Evolutionary conservation across 352 stramenopile species (phyloP).

Genomic region (Globisporangium yorkense): DNA sequence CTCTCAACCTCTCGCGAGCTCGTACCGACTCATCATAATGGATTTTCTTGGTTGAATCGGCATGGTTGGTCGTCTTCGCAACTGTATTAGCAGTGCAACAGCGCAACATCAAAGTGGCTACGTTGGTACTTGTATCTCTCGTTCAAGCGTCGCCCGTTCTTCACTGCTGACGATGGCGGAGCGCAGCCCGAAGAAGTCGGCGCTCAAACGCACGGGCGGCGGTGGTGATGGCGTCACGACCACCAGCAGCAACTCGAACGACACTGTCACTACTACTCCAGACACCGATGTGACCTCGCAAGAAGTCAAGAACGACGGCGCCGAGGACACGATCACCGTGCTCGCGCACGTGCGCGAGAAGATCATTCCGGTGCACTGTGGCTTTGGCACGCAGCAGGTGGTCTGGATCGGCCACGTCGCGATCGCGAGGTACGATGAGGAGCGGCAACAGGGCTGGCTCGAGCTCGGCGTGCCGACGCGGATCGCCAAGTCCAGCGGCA

Average conservation of each 20-base stretch:
- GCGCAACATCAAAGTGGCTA: too few species aligned
- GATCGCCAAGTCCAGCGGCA: slow-evolving; percentile 35
- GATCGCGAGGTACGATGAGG: slow-evolving; percentile 63
- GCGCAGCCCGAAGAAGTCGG: neutral
- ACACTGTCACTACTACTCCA: neutral
- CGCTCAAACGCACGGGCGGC: neutral
- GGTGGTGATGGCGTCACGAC: neutral
- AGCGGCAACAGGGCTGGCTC: slow-evolving; percentile 38
- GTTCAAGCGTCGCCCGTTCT: neutral
- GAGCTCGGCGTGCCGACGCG: slow-evolving; percentile 36
- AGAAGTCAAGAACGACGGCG: slow-evolving; percentile 33
- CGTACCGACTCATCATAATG: too few species aligned
- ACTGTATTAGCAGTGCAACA: too few species aligned
- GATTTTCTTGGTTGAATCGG: too few species aligned
- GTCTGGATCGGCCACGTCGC: slow-evolving; percentile 65
- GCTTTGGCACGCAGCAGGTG: slow-evolving; percentile 69
- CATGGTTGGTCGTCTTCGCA: too few species aligned
- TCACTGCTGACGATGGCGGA: neutral
- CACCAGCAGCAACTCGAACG: neutral
- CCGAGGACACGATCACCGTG: slow-evolving; percentile 48
- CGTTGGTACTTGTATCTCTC: too few species aligned
- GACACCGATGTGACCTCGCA: neutral
- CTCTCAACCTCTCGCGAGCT: too few species aligned
- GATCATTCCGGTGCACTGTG: slow-evolving; percentile 63
- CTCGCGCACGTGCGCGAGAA: slow-evolving; percentile 65